These are phyloP conservation scores for Diaporthe batatas DNA, from an alignment of 2,329 filamentous ascomycete genomes.

Conservation along the genomic window DNA sequence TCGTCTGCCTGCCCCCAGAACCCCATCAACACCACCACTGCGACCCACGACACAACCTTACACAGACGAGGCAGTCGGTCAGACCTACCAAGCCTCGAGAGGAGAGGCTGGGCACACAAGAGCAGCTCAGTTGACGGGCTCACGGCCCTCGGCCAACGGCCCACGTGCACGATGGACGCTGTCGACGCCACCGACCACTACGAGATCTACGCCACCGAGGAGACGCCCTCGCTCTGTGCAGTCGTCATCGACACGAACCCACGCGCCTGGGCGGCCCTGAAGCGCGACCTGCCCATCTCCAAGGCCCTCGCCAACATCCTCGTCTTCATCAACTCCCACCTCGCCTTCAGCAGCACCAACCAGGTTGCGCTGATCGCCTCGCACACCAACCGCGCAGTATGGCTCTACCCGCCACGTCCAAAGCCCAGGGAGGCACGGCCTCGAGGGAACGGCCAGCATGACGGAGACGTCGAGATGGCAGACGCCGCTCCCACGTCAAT, in stretches of 20 bases:
- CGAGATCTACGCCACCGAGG: slow-evolving; percentile 65
- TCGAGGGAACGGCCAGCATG: neutral
- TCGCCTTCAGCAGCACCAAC: slow-evolving; percentile 94
- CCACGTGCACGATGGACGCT: slow-evolving; percentile 61
- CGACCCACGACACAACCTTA: neutral
- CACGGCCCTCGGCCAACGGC: neutral
- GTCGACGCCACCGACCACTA: slow-evolving; percentile 73
- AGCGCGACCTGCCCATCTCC: slow-evolving; percentile 80
- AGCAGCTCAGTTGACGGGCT: slow-evolving; percentile 7
- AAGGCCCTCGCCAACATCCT: slow-evolving; percentile 89
- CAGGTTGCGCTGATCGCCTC: slow-evolving; percentile 92
- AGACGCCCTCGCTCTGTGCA: slow-evolving; percentile 84
- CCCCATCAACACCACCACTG: neutral
- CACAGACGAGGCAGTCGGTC: neutral
- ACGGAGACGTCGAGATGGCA: slow-evolving; percentile 70
- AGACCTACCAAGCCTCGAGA: neutral
- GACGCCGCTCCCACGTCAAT: slow-evolving; percentile 47
- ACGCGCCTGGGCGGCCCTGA: slow-evolving; percentile 85
- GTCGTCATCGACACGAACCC: slow-evolving; percentile 97
- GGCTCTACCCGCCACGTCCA: slow-evolving; percentile 81
- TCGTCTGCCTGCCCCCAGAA: neutral
- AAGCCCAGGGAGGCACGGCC: slow-evolving; percentile 41
- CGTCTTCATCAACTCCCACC: slow-evolving; percentile 96
- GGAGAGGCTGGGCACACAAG: neutral
- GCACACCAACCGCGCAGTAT: slow-evolving; percentile 86